A percentile compares a stretch with the other conserved stretches of the same genome.
Conservation (phyloP, 768 basidiomycete genomes). For the Pulveroboletus sp. region DNA sequence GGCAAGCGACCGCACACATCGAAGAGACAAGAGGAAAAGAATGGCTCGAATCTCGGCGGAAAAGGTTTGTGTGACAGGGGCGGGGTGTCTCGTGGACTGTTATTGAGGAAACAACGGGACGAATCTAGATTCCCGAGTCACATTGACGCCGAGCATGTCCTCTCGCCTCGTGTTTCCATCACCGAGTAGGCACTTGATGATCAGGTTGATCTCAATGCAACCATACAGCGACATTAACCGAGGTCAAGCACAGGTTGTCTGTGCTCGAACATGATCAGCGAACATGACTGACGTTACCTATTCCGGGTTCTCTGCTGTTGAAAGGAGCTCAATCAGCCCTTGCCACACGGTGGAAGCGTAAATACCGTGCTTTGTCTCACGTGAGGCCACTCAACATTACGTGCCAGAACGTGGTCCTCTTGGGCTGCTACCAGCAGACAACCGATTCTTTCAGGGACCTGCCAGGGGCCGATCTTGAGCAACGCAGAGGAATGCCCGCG, state of each 20-base stretch:
- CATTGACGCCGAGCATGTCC: neutral
- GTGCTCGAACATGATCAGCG: neutral
- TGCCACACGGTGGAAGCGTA: neutral
- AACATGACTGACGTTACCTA: constrained; percentile 1
- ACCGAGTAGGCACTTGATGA: constrained; percentile 1
- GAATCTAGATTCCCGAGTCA: neutral
- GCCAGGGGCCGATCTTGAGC: neutral
- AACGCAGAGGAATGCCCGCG: constrained; percentile 12
- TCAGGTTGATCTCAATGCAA: constrained; percentile 1
- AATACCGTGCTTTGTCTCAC: neutral
- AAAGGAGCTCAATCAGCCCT: constrained; percentile 9
- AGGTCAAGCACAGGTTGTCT: neutral
- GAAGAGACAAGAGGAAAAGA: neutral
- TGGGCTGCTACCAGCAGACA: neutral
- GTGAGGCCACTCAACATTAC: neutral
- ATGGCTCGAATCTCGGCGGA: neutral
- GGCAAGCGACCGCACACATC: constrained; percentile 6
- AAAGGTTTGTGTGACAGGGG: neutral
- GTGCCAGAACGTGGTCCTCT: neutral
- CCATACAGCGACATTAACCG: neutral
- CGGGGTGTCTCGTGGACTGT: too few relatives aligned
- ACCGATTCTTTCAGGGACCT: neutral
- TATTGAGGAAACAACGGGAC: neutral
- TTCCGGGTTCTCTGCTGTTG: neutral
- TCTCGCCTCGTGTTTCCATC: constrained; percentile 19